Evolutionary conservation across 768 basidiomycete genomes (phyloP).

Genomic region (Podaxis rugospora): DNA sequence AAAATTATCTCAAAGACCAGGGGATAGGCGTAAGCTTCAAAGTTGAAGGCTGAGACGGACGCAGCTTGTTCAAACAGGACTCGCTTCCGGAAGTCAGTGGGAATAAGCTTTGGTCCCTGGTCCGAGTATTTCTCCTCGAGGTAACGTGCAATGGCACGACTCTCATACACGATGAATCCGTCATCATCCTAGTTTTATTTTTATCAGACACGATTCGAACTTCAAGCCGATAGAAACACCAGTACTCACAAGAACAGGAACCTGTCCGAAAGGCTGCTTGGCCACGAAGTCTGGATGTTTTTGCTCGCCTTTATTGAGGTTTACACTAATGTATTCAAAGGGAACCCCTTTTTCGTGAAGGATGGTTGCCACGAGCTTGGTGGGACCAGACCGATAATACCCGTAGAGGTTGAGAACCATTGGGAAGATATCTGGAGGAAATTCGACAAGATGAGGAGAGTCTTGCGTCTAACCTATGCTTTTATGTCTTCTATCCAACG

Average conservation of each 20-base stretch:
- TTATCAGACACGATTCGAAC: background rate
- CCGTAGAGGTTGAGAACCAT: constrained; percentile 31
- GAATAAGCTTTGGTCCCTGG: constrained; percentile 42
- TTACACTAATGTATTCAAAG: constrained; percentile 29
- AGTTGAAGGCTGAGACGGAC: constrained; percentile 43
- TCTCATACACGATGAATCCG: constrained; percentile 51
- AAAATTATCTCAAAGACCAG: constrained; percentile 41
- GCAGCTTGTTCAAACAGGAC: constrained; percentile 34
- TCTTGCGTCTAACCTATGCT: too few species aligned
- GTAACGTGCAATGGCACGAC: constrained; percentile 53
- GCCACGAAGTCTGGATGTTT: constrained; percentile 33
- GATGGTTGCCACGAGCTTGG: constrained; percentile 35
- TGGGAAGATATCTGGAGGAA: too few species aligned
- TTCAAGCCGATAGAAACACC: too few species aligned
- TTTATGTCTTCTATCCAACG: too few species aligned
- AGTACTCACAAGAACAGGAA: constrained; percentile 42
- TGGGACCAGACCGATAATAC: constrained; percentile 31
- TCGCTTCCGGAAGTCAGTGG: constrained; percentile 27
- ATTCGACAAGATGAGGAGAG: too few species aligned
- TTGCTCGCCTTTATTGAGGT: constrained; percentile 32
- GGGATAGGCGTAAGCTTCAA: constrained; percentile 29
- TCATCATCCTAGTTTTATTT: constrained; percentile 36
- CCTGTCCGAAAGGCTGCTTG: constrained; percentile 56
- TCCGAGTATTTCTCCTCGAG: constrained; percentile 40
- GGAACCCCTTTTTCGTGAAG: too few species aligned